A percentile compares a stretch with the other conserved stretches of the same genome.
Conservation (phyloP, 2,329 filamentous ascomycete genomes). For the Colletotrichum karsti region DNA sequence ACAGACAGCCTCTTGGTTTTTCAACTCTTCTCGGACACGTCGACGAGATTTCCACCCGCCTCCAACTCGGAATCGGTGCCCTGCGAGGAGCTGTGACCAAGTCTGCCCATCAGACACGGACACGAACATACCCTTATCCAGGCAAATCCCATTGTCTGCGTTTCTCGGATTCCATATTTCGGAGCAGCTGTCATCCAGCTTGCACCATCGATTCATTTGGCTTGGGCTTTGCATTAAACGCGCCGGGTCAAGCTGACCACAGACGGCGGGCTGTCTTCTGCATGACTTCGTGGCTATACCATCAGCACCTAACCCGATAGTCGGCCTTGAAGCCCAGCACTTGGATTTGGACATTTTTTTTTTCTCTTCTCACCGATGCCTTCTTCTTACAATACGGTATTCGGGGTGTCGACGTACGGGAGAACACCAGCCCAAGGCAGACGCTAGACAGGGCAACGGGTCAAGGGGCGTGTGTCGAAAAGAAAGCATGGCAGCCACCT, state of each 20-base stretch:
- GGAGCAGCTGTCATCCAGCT: conserved; percentile 18
- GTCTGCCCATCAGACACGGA: conserved; percentile 17
- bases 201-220: conserved; percentile 7
- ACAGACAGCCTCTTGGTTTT: conserved; percentile 13
- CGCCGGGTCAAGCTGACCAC: conserved; percentile 36
- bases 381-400: conserved; percentile 1
- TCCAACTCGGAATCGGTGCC: conserved; percentile 1
- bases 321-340: conserved; percentile 39
- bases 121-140: conserved; percentile 17
- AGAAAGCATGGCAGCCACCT: conserved; percentile 29
- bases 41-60: conserved; percentile 13
- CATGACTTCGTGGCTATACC: conserved; percentile 55
- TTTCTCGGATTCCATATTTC: conserved; percentile 12
- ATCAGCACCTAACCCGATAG: conserved; percentile 41
- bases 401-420: conserved; percentile 19
- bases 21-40: not conserved
- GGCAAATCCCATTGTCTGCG: not conserved
- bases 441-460: conserved; percentile 12
- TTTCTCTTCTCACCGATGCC: not conserved
- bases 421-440: conserved; percentile 25
- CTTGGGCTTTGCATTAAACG: conserved; percentile 33
- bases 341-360: conserved; percentile 35
- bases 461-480: conserved; percentile 18
- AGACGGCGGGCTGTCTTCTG: conserved; percentile 43
- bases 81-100: conserved; percentile 24